Conservation (phyloP, 495 filamentous ascomycete species). For the Aspergillus olivimuriae region DNA sequence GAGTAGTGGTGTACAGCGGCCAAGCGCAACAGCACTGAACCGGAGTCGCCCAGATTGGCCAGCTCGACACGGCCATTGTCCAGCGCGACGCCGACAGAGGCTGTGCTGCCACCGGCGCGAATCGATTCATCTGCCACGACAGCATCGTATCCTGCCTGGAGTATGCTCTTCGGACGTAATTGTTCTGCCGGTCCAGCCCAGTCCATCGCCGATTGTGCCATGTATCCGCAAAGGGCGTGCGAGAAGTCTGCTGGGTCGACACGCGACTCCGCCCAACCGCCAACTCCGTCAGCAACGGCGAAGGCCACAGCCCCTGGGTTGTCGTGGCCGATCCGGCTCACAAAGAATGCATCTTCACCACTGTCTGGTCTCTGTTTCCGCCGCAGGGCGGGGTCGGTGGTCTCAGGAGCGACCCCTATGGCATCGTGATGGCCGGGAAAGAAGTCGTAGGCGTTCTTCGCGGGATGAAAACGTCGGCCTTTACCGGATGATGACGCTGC, state of each 20-base stretch:
- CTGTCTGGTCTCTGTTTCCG: conserved; percentile 56
- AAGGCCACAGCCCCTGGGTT: conserved; percentile 55
- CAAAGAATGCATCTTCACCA: conserved; percentile 95
- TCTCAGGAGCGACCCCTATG: conserved; percentile 44
- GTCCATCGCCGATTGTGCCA: conserved; percentile 65
- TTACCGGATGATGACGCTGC: conserved; percentile 68
- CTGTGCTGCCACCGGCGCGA: conserved; percentile 81
- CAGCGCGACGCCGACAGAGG: conserved; percentile 68
- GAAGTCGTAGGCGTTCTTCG: conserved; percentile 68
- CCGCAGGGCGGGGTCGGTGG: conserved; percentile 23
- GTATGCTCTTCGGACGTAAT: conserved; percentile 61
- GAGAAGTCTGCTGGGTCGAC: conserved; percentile 94
- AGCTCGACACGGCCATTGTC: conserved; percentile 69
- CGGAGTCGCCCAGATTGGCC: conserved; percentile 97
- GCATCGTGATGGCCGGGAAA: conserved; percentile 52
- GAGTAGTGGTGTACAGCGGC: conserved; percentile 80
- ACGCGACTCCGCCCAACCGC: conserved; percentile 85
- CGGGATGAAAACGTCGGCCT: conserved; percentile 62
- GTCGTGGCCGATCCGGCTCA: conserved; percentile 60
- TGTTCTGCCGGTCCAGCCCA: conserved; percentile 32
- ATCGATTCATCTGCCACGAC: conserved; percentile 69
- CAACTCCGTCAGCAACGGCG: conserved; percentile 90
- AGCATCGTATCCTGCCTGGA: conserved; percentile 75
- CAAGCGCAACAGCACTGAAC: conserved; percentile 76
- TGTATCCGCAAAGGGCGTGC: conserved; percentile 87